A percentile compares a stretch with the other conserved stretches of the same genome.
Conservation (phyloP, 768 basidiomycete genomes). For the Lyophyllum shimeji region DNA sequence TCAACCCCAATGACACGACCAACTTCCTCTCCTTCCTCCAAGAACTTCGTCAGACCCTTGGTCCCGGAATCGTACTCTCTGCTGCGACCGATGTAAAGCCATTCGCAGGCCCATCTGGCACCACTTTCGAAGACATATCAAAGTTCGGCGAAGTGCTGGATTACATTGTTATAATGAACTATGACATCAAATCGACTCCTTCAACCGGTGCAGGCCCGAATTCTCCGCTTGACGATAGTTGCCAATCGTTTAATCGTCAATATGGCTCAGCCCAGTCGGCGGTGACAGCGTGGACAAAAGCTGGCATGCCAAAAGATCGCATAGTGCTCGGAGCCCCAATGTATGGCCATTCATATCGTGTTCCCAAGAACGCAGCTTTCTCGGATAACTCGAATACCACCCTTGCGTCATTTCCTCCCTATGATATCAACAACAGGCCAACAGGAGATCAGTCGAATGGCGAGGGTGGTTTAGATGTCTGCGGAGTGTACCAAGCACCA, state of each 20-base stretch:
- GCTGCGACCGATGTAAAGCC: conserved; percentile 69
- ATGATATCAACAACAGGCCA: conserved; percentile 41
- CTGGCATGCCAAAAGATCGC: conserved; percentile 70
- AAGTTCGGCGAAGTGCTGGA: conserved; percentile 70
- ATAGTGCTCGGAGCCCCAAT: conserved; percentile 84
- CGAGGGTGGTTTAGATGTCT: conserved; percentile 46
- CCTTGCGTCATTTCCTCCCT: conserved; percentile 53
- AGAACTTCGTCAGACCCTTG: conserved; percentile 56
- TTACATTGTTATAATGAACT: conserved; percentile 74
- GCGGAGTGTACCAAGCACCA: conserved; percentile 53
- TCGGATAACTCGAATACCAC: conserved; percentile 22
- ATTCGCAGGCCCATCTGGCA: conserved; percentile 58
- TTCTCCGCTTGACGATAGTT: conserved; percentile 80
- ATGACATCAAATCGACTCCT: conserved; percentile 61
- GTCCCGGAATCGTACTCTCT: conserved; percentile 64
- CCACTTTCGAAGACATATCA: conserved; percentile 60
- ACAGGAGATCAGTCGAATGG: conserved; percentile 60
- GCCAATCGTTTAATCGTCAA: conserved; percentile 56
- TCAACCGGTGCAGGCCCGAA: conserved; percentile 69
- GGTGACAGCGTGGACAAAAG: conserved; percentile 69
- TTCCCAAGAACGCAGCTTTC: conserved; percentile 34
- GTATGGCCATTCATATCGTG: conserved; percentile 79
- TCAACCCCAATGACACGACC: conserved; percentile 62
- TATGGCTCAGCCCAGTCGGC: conserved; percentile 77
- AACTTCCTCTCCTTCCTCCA: conserved; percentile 82